Conservation (phyloP, 2,329 filamentous ascomycete genomes). For the Calonectria fujianensis region DNA sequence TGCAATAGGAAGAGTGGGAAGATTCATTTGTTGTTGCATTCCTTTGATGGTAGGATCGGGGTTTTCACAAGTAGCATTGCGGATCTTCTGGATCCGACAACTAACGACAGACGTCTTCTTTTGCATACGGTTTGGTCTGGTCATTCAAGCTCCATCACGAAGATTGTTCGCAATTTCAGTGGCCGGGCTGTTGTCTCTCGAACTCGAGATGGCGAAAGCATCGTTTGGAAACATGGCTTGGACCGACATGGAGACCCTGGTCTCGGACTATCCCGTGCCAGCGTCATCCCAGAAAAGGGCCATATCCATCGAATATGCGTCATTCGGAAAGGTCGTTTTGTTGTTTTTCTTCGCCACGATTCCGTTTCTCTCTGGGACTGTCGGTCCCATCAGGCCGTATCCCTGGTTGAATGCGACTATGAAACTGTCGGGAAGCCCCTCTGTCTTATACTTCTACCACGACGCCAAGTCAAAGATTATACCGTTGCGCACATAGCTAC, state of each 20-base stretch:
- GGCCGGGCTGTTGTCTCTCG: conserved; percentile 88
- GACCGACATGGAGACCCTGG: conserved; percentile 63
- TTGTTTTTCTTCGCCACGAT: conserved; percentile 85
- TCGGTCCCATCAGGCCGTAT: conserved; percentile 73
- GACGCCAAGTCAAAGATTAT: conserved; percentile 73
- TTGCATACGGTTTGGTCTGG: conserved; percentile 86
- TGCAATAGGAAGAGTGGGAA: conserved; percentile 79
- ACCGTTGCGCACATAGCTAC: conserved; percentile 84
- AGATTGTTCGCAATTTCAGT: conserved; percentile 89
- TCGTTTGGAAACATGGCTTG: conserved; percentile 85
- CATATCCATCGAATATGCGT: conserved; percentile 89
- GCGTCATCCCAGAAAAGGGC: conserved; percentile 78
- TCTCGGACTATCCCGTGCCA: conserved; percentile 76
- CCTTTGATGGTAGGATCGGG: conserved; percentile 89
- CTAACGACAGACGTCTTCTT: conserved; percentile 75
- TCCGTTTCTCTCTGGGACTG: conserved; percentile 88
- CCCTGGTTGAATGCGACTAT: conserved; percentile 73
- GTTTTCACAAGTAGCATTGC: conserved; percentile 88
- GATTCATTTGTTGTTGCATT: conserved; percentile 85
- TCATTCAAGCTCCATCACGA: conserved; percentile 86
- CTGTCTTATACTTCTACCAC: conserved; percentile 85
- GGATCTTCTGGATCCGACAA: conserved; percentile 84
- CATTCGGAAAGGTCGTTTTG: conserved; percentile 84
- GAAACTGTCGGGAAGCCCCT: conserved; percentile 81
- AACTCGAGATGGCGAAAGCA: conserved; percentile 85